These are phyloP conservation scores for Peronospora belbahrii DNA, from an alignment of 352 stramenopile species.

Conservation along the genomic window DNA sequence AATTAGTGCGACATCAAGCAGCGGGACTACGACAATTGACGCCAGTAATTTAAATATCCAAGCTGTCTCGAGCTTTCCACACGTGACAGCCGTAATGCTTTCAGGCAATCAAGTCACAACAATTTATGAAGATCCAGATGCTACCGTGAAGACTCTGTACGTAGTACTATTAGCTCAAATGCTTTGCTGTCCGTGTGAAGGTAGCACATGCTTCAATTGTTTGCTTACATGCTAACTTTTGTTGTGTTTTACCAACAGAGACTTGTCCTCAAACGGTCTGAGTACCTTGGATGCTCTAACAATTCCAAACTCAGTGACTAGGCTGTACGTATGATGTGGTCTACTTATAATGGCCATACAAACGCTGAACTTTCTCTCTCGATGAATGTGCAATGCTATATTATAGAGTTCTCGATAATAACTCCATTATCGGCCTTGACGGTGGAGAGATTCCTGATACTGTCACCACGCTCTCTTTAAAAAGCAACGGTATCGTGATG, in stretches of 20 bases:
- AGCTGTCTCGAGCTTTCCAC: slow-evolving; percentile 25
- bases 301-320: slow-evolving; percentile 20
- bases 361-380: background rate
- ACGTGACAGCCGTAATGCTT: slow-evolving; percentile 18
- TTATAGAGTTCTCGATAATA: slow-evolving; percentile 22
- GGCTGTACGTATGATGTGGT: slow-evolving; percentile 10
- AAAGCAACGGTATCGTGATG: slow-evolving; percentile 20
- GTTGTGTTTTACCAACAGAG: slow-evolving; percentile 6
- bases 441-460: slow-evolving; percentile 17
- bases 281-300: slow-evolving; percentile 17
- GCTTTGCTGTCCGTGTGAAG: background rate
- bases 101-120: slow-evolving; percentile 23
- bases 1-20: slow-evolving; percentile 19
- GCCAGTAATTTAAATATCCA: slow-evolving; percentile 22
- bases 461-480: slow-evolving; percentile 20
- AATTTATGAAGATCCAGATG: slow-evolving; percentile 21
- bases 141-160: slow-evolving; percentile 27
- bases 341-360: background rate
- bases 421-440: slow-evolving; percentile 14
- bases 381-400: slow-evolving; percentile 1
- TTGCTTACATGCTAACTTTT: slow-evolving; percentile 1
- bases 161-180: background rate
- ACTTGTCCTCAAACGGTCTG: slow-evolving; percentile 27
- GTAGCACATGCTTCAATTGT: too few species aligned
- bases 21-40: slow-evolving; percentile 22